Conservation (phyloP, 1,284 basidiomycete genomes). For the Clitocybe nebularis region DNA sequence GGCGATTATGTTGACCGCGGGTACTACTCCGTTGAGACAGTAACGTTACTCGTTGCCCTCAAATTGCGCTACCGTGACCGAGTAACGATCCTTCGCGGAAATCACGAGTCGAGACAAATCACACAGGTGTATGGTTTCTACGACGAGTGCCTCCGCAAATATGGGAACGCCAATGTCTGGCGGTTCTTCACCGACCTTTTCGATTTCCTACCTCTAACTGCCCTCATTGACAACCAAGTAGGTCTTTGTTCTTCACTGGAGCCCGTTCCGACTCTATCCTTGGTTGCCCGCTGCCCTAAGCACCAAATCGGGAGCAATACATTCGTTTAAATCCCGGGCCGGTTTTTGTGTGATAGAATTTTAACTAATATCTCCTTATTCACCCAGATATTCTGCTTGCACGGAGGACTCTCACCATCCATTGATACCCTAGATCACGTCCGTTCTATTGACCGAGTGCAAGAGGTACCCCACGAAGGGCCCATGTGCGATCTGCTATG, state of each 20-base stretch:
- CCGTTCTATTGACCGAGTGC: conserved; percentile 95
- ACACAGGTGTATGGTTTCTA: conserved; percentile 99
- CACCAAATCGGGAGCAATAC: conserved; percentile 10
- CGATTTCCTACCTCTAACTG: conserved; percentile 95
- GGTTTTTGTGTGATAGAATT: conserved; percentile 18
- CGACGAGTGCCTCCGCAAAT: conserved; percentile 99
- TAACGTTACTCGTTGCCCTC: conserved; percentile 96
- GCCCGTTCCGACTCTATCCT: conserved; percentile 1
- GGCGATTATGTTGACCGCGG: conserved; percentile 99
- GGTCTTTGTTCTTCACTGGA: conserved; percentile 29
- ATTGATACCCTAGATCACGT: conserved; percentile 99
- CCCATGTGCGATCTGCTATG: conserved; percentile 99
- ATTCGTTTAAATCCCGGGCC: conserved; percentile 8
- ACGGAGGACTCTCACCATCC: conserved; percentile 97
- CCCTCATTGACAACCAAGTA: conserved; percentile 98
- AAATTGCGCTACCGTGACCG: conserved; percentile 98
- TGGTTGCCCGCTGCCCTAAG: background rate
- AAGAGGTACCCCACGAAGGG: conserved; percentile 98
- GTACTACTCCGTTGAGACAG: conserved; percentile 99
- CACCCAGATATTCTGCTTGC: conserved; percentile 98
- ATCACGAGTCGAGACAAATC: conserved; percentile 99
- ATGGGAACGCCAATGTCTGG: conserved; percentile 99
- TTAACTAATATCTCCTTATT: conserved; percentile 17
- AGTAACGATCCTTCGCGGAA: conserved; percentile 96
- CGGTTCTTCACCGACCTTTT: conserved; percentile 99